Evolutionary conservation across 2,329 filamentous ascomycete genomes (phyloP), one percentile per base, ranked within the genome.

Genomic region (Fusarium sp.): DNA sequence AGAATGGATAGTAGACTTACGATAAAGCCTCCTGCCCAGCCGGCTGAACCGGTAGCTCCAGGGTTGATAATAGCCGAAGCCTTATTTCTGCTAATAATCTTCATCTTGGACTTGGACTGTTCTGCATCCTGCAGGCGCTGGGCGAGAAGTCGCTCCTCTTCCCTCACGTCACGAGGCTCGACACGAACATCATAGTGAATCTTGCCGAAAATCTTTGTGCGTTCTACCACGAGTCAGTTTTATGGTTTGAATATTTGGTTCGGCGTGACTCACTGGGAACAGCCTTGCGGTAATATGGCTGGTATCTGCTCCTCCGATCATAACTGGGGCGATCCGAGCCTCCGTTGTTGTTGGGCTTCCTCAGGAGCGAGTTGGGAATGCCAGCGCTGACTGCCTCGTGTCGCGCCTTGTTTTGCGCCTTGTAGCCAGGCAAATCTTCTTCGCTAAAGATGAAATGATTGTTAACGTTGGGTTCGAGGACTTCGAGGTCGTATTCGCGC

Each of bases 371-470:
- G 6, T 86, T 83, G 6, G 90, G 90, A 68, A 92, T 90, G 61
- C 90, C 88, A 20, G 86, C 87, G 51, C 87, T 88, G 5, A 88
- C 83, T 10, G 88, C 87, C 62, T 90, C 87, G n/a, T 87, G 85
- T 59, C 87, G 85, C 56, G 84, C 83, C 76, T 87, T 88, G 78
- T 88, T 89, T 80, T 81, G 80, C 17, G 80, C 81, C 75, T 84
- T 83, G 78, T 81, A 84, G 17, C 81, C 78, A 1, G 95, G 93
- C 24, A 98, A 88, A 79, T 98, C 94, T 81, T 97, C 95, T 83
- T 99, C 96, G 44, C 93, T 95, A 80, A 99, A 99, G 65, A 98
- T 87, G 80, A 93, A 97, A 22, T 95, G 96, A 82, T 98, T 98
- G 78, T 90, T 90, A 36, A 96, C 90, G n/a, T 89, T 81, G 63